Base-by-base conservation (phyloP, 345 rosid species). In the Streptanthus diversifolius region DNA sequence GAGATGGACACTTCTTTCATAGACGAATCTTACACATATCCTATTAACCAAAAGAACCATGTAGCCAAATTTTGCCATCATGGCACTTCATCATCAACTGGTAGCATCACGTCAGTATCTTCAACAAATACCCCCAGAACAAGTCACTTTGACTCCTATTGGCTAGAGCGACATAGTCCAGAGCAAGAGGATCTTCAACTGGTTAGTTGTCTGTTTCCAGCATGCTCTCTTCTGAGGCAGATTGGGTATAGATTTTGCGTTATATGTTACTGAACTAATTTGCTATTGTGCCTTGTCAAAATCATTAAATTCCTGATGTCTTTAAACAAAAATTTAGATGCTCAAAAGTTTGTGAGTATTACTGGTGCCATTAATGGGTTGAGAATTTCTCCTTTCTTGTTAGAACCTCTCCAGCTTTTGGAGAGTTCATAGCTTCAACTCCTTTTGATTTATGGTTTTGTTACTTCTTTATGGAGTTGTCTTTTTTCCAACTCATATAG, bases 1-100 rank as follows among this genome's bases (percentile, higher is more conserved):
- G 96, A 88, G 69, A 90, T 90, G 96, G 93, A 90, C 75, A 88
- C 93, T 36, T 87, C 96, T 63, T 81, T 68, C 63, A 88, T 90
- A 41, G 96, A 90, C 33, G 91, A 90, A 72, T 83, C 88, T 62
- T 76, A 70, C 61, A 75, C 68, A 18, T 71, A 77, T 37, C 70
- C 84, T 70, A 66, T 79, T 59, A 84, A 77, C 72, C 51, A 85
- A 36, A 88, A 83, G 83, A 79, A 81, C 64, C 86, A 79, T 44
- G 72, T 86, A 22, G 77, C 82, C 59, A 90, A 82, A 80, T 59
- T 88, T 51, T 77, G 83, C 76, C 76, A 82, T 85, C 30, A 83
- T 78, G 85, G 86, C 45, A 80, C 93, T 37, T 79, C 87, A 55
- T 90, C 96, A 66, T 86, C 96, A 65, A 74, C 85, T 65, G 96